phyloP scores from a whole-genome alignment of 768 basidiomycete species.

The Psilocybe cyanescens region DNA sequence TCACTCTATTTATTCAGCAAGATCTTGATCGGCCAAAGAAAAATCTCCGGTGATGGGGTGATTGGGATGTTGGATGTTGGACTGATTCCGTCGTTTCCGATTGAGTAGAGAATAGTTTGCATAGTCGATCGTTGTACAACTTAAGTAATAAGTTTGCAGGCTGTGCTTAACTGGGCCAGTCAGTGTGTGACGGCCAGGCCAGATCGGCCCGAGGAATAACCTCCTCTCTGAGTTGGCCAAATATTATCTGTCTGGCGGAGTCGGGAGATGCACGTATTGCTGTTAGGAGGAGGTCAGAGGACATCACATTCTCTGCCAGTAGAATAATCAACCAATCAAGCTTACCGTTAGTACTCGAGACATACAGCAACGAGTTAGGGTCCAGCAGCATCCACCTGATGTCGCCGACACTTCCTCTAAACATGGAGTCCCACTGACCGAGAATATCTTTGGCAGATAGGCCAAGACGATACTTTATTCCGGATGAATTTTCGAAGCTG shows the following conservation, averaged over 20 bases:
- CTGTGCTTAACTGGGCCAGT: too few species aligned
- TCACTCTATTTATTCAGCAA: too few species aligned
- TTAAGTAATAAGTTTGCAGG: too few species aligned
- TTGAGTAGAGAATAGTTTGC: too few species aligned
- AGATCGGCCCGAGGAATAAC: background rate
- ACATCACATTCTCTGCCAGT: too few species aligned
- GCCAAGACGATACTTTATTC: background rate
- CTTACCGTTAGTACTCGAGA: background rate
- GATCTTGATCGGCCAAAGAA: too few species aligned
- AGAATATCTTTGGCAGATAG: background rate
- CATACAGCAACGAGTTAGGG: background rate
- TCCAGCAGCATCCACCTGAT: background rate
- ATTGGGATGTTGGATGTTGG: too few species aligned
- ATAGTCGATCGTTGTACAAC: too few species aligned
- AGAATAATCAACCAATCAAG: too few species aligned
- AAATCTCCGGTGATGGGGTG: too few species aligned
- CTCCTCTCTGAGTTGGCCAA: background rate
- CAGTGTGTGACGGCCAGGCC: background rate
- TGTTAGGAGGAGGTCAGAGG: background rate
- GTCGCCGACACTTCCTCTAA: background rate
- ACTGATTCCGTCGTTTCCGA: too few species aligned
- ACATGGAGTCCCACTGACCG: background rate
- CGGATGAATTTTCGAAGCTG: background rate
- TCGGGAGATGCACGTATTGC: background rate
- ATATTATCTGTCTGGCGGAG: background rate